A percentile compares a stretch with the other conserved stretches of the same genome.
phyloP scores from a whole-genome alignment of 2,329 filamentous ascomycete species.

The Pseudogymnoascus sp. region DNA sequence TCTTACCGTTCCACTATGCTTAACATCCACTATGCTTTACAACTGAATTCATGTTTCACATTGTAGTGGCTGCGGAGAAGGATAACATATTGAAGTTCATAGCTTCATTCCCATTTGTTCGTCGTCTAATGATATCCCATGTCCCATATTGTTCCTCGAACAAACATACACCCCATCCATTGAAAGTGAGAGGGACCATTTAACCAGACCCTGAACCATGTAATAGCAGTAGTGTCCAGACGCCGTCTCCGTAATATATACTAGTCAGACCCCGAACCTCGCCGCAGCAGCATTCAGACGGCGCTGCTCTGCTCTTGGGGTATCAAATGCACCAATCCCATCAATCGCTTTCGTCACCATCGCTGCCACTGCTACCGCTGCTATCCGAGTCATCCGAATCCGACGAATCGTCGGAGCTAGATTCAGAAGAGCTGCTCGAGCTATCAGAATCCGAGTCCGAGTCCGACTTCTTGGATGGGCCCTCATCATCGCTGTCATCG shows the following conservation, averaged over 20 bases:
- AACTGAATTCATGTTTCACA: not conserved
- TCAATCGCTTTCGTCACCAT: conserved; percentile 9
- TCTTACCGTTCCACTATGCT: not conserved
- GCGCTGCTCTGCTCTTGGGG: not conserved
- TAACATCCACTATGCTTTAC: not conserved
- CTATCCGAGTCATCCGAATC: conserved; percentile 19
- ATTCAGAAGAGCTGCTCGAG: conserved; percentile 24
- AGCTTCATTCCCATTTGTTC: not conserved
- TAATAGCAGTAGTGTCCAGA: not conserved
- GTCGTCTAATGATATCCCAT: not conserved
- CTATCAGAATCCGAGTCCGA: conserved; percentile 16
- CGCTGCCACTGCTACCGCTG: conserved; percentile 15
- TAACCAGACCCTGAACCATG: not conserved
- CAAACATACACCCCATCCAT: not conserved
- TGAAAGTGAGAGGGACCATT: not conserved
- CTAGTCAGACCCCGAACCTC: too few relatives aligned
- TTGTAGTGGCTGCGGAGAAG: not conserved
- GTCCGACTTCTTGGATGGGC: conserved; percentile 1
- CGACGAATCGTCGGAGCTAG: conserved; percentile 16
- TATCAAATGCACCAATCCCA: conserved; percentile 1
- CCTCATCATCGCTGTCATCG: not conserved
- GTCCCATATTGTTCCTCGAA: not conserved
- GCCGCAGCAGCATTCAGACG: not conserved
- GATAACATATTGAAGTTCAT: not conserved
- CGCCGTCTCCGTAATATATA: not conserved